phyloP scores from a whole-genome alignment of 441 rosid genomes.

The Erysimum cheiri region DNA sequence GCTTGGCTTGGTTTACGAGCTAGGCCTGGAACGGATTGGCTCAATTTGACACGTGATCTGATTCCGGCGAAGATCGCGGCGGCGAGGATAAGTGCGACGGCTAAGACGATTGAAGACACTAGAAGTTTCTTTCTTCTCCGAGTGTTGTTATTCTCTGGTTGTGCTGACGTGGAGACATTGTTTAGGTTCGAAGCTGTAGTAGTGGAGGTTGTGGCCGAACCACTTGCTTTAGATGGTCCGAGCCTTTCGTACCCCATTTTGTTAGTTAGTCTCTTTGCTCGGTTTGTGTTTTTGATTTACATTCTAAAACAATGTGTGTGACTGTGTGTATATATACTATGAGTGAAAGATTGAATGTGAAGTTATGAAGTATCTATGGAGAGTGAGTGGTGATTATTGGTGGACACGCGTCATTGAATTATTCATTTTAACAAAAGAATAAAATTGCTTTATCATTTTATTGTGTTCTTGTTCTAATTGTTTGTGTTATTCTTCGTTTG shows the following conservation, averaged over 20 bases:
- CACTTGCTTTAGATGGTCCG: constrained; percentile 53
- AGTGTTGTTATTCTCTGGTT: not conserved
- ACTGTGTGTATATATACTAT: constrained; percentile 12
- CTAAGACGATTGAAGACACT: constrained; percentile 51
- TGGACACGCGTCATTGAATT: constrained; percentile 36
- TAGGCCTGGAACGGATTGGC: constrained; percentile 30
- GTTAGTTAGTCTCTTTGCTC: not conserved
- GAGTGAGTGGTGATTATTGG: constrained; percentile 32
- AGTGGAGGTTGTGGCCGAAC: constrained; percentile 26
- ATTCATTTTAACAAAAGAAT: constrained; percentile 30
- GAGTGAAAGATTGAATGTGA: constrained; percentile 8
- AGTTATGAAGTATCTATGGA: constrained; percentile 16
- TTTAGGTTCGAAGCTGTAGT: constrained; percentile 6
- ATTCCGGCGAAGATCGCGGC: constrained; percentile 68
- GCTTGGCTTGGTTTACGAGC: constrained; percentile 75
- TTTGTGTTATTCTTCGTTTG: constrained; percentile 30
- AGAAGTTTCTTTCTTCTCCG: constrained; percentile 45
- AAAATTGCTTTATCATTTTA: not conserved
- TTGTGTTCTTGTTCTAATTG: not conserved
- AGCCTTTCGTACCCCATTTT: constrained; percentile 69
- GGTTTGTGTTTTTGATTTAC: constrained; percentile 7
- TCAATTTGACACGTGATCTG: constrained; percentile 38
- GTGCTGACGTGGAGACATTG: constrained; percentile 29
- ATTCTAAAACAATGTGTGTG: constrained; percentile 1
- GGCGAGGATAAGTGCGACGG: constrained; percentile 54